Evolutionary conservation across 2,329 filamentous ascomycete species (phyloP), one percentile per base, ranked within the genome.

Genomic region (Dactylellina sp.): DNA sequence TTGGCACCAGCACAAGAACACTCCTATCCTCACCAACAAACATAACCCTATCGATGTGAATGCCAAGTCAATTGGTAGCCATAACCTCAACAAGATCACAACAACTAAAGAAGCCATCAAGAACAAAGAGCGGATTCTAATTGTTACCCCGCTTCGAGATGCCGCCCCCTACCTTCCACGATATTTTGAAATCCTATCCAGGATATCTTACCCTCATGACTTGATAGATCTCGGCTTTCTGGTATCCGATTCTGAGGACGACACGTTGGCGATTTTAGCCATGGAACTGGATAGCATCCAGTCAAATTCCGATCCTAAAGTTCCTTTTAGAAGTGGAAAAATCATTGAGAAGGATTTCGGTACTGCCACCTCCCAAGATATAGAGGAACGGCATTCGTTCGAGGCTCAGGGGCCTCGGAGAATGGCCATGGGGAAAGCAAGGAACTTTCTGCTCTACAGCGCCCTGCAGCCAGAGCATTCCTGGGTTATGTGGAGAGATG

Each of bases 401-500:
- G 89, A 88, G 70, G 93, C 92, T 1, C 95, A 99, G 80, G 95
- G 89, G 0, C 93, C 94, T 4, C 88, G 95, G 76, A 89, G 95
- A 77, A 98, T 94, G 83, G 88, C 90, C 37, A 93, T 99, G 87
- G 95, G 91, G 49, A 89, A 86, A 77, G 95, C 95, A 25, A 88
- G 95, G 78, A 99, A 99, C 81, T 99, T 96, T 81, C 85, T 99
- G 18, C 87, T 99, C 1, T 87, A 89, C 32, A 85, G 92, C 0
- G 90, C 95, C 1, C 81, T 99, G 79, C 96, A 96, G 83, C 89
- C 93, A 0, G 93, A 98, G 75, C 95, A 99, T 81, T 94, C 93
- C 7, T 99, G 95, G 95, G 93, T 98, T 7, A 98, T 97, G 82
- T 99, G 95, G 95, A 88, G 95, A 72, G 95, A 99, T 81, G 93